phyloP scores from a whole-genome alignment of 2,329 filamentous ascomycete species.

The Tolypocladium inflatum region DNA sequence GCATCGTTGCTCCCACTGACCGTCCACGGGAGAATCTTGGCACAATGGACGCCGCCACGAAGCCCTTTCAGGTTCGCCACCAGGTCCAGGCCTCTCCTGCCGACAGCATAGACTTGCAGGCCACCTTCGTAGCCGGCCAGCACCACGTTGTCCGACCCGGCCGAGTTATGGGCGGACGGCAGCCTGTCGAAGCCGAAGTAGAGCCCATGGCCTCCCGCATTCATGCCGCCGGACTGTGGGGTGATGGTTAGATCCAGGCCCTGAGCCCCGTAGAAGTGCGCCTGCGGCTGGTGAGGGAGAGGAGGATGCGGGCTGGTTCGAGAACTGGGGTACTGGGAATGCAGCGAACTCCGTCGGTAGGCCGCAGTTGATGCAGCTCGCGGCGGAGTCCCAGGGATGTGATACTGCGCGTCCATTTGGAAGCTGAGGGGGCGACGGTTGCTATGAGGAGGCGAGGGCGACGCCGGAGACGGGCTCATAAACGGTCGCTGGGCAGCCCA shows the following conservation, averaged over 20 bases:
- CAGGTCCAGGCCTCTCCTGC: constrained; percentile 60
- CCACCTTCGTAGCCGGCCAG: constrained; percentile 74
- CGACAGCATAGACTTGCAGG: constrained; percentile 65
- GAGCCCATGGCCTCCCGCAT: constrained; percentile 60
- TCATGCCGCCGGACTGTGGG: constrained; percentile 43
- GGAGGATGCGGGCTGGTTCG: constrained; percentile 45
- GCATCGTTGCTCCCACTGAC: constrained; percentile 41
- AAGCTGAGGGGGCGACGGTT: constrained; percentile 42
- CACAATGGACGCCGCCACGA: constrained; percentile 68
- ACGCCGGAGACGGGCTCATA: constrained; percentile 33
- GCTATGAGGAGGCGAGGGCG: constrained; percentile 26
- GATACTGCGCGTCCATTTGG: constrained; percentile 39
- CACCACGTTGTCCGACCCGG: constrained; percentile 52
- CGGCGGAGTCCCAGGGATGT: constrained; percentile 29
- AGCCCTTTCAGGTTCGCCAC: constrained; percentile 66
- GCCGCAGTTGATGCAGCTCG: constrained; percentile 21
- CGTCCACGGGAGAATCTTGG: constrained; percentile 72
- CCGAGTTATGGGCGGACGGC: constrained; percentile 27
- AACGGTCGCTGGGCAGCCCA: constrained; percentile 37
- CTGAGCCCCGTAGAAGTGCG: constrained; percentile 68
- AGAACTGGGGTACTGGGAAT: constrained; percentile 39
- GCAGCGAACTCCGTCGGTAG: constrained; percentile 37
- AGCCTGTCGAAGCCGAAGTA: constrained; percentile 76
- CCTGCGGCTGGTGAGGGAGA: constrained; percentile 63
- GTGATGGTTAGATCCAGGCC: constrained; percentile 64